Conservation (phyloP, 495 filamentous ascomycete genomes). For the Talaromyces ruber region DNA sequence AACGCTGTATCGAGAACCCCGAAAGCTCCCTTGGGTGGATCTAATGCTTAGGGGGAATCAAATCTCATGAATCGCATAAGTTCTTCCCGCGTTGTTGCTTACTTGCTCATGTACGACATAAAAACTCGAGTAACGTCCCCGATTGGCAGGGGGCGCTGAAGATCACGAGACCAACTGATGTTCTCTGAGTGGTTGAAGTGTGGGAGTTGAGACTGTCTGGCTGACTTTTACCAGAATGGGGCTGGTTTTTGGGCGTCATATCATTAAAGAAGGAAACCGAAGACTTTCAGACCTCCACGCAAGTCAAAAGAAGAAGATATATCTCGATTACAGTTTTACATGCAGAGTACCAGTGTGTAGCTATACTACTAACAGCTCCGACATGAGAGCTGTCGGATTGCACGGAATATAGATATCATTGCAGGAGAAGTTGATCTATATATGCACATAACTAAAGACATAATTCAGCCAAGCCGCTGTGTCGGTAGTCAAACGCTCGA, state of each 20-base stretch:
- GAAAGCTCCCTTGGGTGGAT: background rate
- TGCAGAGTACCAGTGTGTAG: background rate
- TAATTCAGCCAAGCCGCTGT: constrained; percentile 32
- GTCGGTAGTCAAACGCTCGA: constrained; percentile 48
- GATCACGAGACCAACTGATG: background rate
- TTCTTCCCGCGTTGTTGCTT: background rate
- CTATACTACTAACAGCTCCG: background rate
- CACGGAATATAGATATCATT: background rate
- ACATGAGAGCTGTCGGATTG: background rate
- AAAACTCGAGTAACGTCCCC: background rate
- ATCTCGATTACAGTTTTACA: background rate
- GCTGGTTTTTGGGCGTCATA: background rate
- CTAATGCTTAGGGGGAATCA: background rate
- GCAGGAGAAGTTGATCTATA: background rate
- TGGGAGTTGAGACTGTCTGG: background rate
- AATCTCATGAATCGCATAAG: constrained; percentile 3
- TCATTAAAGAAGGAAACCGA: background rate
- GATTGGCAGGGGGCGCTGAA: background rate
- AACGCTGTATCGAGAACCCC: background rate
- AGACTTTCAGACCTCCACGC: background rate
- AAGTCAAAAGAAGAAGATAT: background rate
- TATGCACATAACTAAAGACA: constrained; percentile 11
- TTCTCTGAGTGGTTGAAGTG: background rate
- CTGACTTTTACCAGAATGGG: background rate
- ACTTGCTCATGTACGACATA: background rate